Evolutionary conservation across 179 eudicot species (phyloP), one percentile per base, ranked within the genome.

Genomic region (Beta lomatogona): DNA sequence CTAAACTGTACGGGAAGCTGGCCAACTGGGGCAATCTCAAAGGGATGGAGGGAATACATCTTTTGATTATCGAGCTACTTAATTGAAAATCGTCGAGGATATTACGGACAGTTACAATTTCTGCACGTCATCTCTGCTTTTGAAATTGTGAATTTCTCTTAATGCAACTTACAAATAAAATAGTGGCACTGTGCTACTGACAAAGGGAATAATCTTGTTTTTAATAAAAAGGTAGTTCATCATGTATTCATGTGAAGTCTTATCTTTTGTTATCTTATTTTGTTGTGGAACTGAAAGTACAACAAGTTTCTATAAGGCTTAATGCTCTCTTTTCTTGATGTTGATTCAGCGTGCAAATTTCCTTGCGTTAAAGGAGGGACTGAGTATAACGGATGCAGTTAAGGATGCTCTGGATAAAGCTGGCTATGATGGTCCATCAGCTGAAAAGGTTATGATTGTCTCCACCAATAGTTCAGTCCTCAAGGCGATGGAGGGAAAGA

Each of bases 381-480:
- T 92, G 75, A 85, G 88, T 73, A 83, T 92, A 45, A 87, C 87
- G 9, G 93, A 90, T 75, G 92, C 91, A 16, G 97, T 94, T 80
- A 79, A 77, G 55, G 85, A 83, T 45, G 89, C 91, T 81, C 79
- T 96, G 71, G 84, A 72, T 67, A 90, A 87, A 80, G 82, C 89
- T 22, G 93, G 91, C 55, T 85, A 86, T 55, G 86, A 54, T 52
- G 84, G 83, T 22, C 84, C 85, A 58, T 86, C 83, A 12, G 79
- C 79, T 59, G 86, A 90, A 82, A 89, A 85, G 77, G 89, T 94
- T 46, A 87, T 93, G 93, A 90, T 96, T 69, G 91, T 86, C 71
- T 96, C 99, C 53, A 76, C 85, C 18, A 84, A 88, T 81, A 94
- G 99, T 78, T 83, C 97, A 1, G 97, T 96, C 77, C 92, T 96